Evolutionary conservation across 83 land plant species (phyloP), one percentile per base, ranked within the genome.

Genomic region (Picea abies): DNA sequence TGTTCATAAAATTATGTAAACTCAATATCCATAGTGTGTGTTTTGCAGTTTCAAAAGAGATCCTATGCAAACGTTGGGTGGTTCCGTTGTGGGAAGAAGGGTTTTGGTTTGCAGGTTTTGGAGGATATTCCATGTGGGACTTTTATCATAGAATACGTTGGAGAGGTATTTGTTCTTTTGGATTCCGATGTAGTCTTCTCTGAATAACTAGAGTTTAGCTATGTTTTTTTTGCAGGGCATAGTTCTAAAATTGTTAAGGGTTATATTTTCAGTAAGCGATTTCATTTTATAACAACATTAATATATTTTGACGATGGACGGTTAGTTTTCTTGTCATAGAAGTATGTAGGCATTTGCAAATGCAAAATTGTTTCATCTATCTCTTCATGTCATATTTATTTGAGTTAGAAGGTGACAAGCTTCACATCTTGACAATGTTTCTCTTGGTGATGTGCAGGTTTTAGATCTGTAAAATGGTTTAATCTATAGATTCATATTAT

Each of bases 101-200:
- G 99, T 22, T 89, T 85, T 89, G 99, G 99, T 7, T 83, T 97
- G 62, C 85, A 87, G 82, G 82, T 84, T 63, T 85, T 75, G 80
- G 95, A 95, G 82, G 82, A 93, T 89, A 87, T 94, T 60, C 75
- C 89, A 4, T 68, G 81, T 76, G 98, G 93, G 19, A 72, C 91
- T 52, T 97, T 97, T 85, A 88, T 97, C 41, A 93, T 95, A 85
- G 99, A 97, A 82, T 97, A 97, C 87, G 96, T 97, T 80, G 99
- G 99, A 82, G 99, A 97, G 99, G 99, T 97, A 22, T 16, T 2
- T 70, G 5, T 70, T 71, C 56, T 56, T n/a, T 47, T n/a, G 52
- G 25, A n/a, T n/a, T 32, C 14, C 37, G 19, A 39, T 81, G 58
- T 62, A 81, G 47, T 47, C n/a, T 62, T 25, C 63, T 19, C 60